Evolutionary conservation across 768 basidiomycete genomes (phyloP).

Genomic region (Pilatotrama ljubarskyi): DNA sequence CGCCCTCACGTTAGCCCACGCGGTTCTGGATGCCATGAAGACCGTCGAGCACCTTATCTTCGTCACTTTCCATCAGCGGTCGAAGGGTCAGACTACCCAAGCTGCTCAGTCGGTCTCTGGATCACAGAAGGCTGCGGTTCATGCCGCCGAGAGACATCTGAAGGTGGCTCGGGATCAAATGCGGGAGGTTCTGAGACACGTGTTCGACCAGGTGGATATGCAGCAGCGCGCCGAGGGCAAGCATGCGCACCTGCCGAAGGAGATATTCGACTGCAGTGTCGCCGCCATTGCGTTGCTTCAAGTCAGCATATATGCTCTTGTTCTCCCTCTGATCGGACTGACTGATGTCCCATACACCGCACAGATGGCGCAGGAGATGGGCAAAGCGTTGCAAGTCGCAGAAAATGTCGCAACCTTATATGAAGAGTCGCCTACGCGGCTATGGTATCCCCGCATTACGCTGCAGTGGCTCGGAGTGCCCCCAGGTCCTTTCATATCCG

Average conservation of each 20-base stretch:
- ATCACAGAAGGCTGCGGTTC: constrained; percentile 17
- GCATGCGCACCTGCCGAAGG: constrained; percentile 28
- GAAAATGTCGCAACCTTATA: constrained; percentile 33
- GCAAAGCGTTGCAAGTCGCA: constrained; percentile 36
- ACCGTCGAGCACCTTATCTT: constrained; percentile 36
- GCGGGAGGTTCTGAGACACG: constrained; percentile 33
- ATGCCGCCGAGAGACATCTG: constrained; percentile 25
- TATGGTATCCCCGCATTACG: constrained; percentile 44
- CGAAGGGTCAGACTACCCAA: constrained; percentile 11
- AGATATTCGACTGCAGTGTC: constrained; percentile 38
- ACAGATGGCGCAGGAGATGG: constrained; percentile 47
- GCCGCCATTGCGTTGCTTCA: constrained; percentile 47
- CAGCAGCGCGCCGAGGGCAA: constrained; percentile 26
- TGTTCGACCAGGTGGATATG: constrained; percentile 35
- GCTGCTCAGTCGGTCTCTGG: constrained; percentile 7
- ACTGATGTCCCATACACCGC: background rate
- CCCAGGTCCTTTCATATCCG: constrained; percentile 33
- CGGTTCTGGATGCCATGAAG: constrained; percentile 38
- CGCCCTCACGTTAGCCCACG: constrained; percentile 33
- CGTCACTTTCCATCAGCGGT: constrained; percentile 30
- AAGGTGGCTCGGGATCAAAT: constrained; percentile 27
- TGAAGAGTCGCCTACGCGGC: constrained; percentile 33
- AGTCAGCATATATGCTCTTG: constrained; percentile 30
- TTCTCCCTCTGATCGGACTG: background rate
- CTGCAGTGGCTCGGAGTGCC: constrained; percentile 45